phyloP scores from a whole-genome alignment of 176 grass and related monocot genomes.

The Aechmea fasciata region DNA sequence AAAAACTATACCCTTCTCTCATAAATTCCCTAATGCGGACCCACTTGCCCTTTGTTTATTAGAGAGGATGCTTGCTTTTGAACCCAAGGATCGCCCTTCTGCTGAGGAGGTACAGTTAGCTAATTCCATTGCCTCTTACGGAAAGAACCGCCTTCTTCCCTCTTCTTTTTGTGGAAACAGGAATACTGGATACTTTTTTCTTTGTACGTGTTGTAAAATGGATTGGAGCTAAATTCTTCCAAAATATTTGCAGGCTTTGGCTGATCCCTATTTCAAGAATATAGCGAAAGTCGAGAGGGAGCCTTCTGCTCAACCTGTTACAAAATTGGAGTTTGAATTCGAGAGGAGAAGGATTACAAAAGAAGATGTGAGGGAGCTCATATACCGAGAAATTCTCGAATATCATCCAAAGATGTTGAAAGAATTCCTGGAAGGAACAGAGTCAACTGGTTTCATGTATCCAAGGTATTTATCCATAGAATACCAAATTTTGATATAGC shows the following conservation, averaged over 20 bases:
- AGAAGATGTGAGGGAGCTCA: slow-evolving; percentile 90
- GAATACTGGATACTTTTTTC: neutral
- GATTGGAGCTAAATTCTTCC: neutral
- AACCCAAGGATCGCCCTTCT: slow-evolving; percentile 84
- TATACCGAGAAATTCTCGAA: slow-evolving; percentile 94
- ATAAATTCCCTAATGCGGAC: slow-evolving; percentile 82
- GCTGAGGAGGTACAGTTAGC: slow-evolving; percentile 67
- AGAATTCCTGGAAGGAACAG: slow-evolving; percentile 72
- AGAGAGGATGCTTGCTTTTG: slow-evolving; percentile 85
- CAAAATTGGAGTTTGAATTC: slow-evolving; percentile 91
- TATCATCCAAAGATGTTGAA: slow-evolving; percentile 90
- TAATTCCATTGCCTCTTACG: neutral
- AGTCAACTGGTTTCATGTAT: slow-evolving; percentile 88
- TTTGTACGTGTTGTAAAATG: neutral
- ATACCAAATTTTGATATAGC: neutral
- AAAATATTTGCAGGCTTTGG: slow-evolving; percentile 54
- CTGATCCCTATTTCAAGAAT: slow-evolving; percentile 93
- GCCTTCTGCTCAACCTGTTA: slow-evolving; percentile 73
- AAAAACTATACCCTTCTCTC: slow-evolving; percentile 50
- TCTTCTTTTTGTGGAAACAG: neutral
- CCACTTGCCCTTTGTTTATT: slow-evolving; percentile 58
- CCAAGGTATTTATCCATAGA: slow-evolving; percentile 49
- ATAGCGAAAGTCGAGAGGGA: slow-evolving; percentile 87
- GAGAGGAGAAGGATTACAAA: slow-evolving; percentile 86
- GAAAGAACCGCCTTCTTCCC: neutral